Evolutionary conservation across 1,139 yeast genomes (phyloP).

Genomic region (Geotrichum aggregatum): DNA sequence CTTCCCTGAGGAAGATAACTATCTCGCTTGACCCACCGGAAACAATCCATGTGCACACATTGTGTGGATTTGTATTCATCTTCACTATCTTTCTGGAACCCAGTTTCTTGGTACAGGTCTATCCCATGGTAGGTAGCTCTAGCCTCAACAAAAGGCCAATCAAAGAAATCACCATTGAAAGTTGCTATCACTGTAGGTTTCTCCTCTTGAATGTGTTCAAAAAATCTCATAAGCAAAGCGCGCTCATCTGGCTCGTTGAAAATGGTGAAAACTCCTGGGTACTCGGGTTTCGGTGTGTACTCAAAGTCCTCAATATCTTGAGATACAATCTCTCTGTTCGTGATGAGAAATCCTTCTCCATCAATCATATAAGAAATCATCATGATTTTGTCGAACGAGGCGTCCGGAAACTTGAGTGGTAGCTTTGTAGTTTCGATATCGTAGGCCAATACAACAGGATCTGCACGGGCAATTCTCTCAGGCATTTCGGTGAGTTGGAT

Average conservation of each 20-base stretch:
- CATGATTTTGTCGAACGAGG: slow-evolving; percentile 91
- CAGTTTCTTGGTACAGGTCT: slow-evolving; percentile 89
- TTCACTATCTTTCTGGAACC: slow-evolving; percentile 81
- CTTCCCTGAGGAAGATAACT: slow-evolving; percentile 97
- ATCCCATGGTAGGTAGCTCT: slow-evolving; percentile 79
- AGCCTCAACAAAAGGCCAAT: slow-evolving; percentile 97
- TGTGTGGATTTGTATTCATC: slow-evolving; percentile 90
- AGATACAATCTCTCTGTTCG: slow-evolving; percentile 89
- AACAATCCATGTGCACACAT: slow-evolving; percentile 97
- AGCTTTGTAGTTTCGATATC: slow-evolving; percentile 98
- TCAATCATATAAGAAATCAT: slow-evolving; percentile 99
- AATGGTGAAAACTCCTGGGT: slow-evolving; percentile 82
- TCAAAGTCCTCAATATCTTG: slow-evolving; percentile 96
- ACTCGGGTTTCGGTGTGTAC: slow-evolving; percentile 95
- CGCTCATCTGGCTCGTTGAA: slow-evolving; percentile 88
- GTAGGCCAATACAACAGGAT: slow-evolving; percentile 93
- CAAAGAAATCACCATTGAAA: slow-evolving; percentile 96
- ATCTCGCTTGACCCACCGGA: slow-evolving; percentile 97
- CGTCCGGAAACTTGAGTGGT: slow-evolving; percentile 92
- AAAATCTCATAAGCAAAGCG: slow-evolving; percentile 67
- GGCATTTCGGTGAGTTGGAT: slow-evolving; percentile 57
- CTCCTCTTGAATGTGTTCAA: slow-evolving; percentile 83
- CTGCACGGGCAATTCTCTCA: slow-evolving; percentile 88
- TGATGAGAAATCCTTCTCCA: slow-evolving; percentile 91
- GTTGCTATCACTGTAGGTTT: slow-evolving; percentile 95